Evolutionary conservation across 305 asterid genomes (phyloP).

Genomic region (Withania somnifera): DNA sequence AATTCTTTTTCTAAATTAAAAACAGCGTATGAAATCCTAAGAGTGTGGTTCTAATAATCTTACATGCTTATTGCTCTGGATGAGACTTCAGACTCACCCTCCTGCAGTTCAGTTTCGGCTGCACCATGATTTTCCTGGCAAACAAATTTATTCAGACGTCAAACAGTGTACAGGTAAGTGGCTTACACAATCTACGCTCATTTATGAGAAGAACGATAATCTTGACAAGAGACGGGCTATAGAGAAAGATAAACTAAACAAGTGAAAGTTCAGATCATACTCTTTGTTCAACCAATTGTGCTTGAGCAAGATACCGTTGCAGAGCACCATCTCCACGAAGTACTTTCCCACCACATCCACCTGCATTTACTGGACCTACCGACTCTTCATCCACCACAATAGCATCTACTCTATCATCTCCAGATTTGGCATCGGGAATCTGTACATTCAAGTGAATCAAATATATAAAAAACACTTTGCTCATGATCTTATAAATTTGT

Average conservation of each 20-base stretch:
- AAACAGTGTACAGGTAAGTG: not conserved
- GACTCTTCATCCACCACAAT: conserved; percentile 85
- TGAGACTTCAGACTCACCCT: conserved; percentile 53
- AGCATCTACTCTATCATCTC: conserved; percentile 58
- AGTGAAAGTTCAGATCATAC: conserved; percentile 15
- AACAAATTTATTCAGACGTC: not conserved
- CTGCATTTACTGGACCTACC: conserved; percentile 35
- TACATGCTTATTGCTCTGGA: conserved; percentile 74
- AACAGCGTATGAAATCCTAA: not conserved
- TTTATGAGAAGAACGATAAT: not conserved
- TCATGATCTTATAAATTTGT: not conserved
- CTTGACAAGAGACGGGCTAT: not conserved
- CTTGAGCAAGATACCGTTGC: conserved; percentile 45
- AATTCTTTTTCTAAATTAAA: not conserved
- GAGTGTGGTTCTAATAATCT: conserved; percentile 4
- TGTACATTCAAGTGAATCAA: conserved; percentile 8
- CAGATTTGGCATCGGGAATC: conserved; percentile 74
- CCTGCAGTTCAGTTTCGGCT: conserved; percentile 29
- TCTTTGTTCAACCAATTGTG: conserved; percentile 24
- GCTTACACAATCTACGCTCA: not conserved
- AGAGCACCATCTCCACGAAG: conserved; percentile 74
- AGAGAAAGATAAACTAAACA: not conserved
- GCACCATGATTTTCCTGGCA: conserved; percentile 24
- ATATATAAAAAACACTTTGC: not conserved
- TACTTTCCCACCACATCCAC: conserved; percentile 71